Base-by-base conservation (phyloP, 768 basidiomycete species). In the Fomitopsis pulvina region DNA sequence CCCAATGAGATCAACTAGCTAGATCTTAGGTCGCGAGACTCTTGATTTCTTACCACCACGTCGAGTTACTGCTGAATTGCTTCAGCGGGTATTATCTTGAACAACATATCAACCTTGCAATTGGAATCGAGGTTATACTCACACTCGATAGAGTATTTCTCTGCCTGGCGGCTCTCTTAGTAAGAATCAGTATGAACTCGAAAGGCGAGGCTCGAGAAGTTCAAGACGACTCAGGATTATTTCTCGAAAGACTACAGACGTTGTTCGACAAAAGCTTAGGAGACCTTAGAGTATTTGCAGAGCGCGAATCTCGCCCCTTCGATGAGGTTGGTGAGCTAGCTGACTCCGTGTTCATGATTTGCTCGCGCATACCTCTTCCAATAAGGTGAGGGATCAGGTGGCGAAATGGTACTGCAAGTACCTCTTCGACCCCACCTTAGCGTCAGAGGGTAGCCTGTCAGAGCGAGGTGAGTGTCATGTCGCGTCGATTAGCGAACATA, bases 351-450 rank as follows among this genome's bases (percentile, higher is more conserved):
- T n/a, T n/a, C 30, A 45, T 30, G 9, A 44, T 51, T 28, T 28
- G 26, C 25, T 20, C n/a, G n/a, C n/a, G 20, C 24, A n/a, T 39
- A 39, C 18, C 16, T n/a, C 58, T 52, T 53, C 47, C 49, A 76
- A n/a, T n/a, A n/a, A n/a, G 77, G 61, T 70, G 45, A 52, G 66
- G 58, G 70, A 71, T 59, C 70, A 68, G 41, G 73, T 84, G 52
- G 79, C 83, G n/a, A 77, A 83, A 62, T 77, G 78, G 74, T 81
- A 86, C 55, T 72, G 73, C 52, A 77, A 70, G 58, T 74, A 75
- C 62, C 73, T 86, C 26, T 83, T 83, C 44, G 42, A 52, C 21
- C 12, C n/a, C 5, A 6, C 34, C 25, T 3, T 27, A 43, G 11
- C 29, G 16, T 11, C 45, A 52, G 40, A 51, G 26, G 27, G 50